Base-by-base conservation (phyloP, 2,329 filamentous ascomycete species). In the Beauveria bassiana region DNA sequence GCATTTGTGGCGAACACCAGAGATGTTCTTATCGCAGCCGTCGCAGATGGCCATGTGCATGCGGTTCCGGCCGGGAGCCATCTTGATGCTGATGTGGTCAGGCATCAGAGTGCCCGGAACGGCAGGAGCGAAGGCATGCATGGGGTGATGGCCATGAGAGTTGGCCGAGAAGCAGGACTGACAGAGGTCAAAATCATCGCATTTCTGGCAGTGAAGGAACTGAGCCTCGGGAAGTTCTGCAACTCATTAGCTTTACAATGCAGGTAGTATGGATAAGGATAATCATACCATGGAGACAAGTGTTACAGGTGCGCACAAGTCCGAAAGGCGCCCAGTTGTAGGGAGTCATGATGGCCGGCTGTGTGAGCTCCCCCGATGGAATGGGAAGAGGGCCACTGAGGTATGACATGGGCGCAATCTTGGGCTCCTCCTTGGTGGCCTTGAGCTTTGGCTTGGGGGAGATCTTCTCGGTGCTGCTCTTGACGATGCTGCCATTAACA, bases 1-100 rank as follows among this genome's bases (percentile, higher is more conserved):
- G 74, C 95, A 99, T 82, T 99, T 99, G 84, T 98, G 89, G 68
- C 95, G 93, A 62, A 96, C 82, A 68, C 95, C 96, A 68, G 83
- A 81, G 69, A 99, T 95, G 73, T 86, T 86, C 81, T 87, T 88
- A 69, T 98, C 90, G 73, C 96, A 99, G 46, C 91, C 91, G 78
- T 99, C 95, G 71, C 95, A 99, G 66, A 97, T 87, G 64, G 96
- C 95, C 63, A 90, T 86, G 77, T 99, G 95, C 64, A 83, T 80
- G 69, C 87, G 82, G 73, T 91, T 90, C 64, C 93, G 90, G 66
- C 95, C 93, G 42, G 93, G 85, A 42, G 81, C 80, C 71, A 96
- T 87, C 67, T 90, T 87, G 64, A 81, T 80, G 65, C 83, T 78
- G 63, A 93, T 84, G 60, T 86, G 70, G 34, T 79, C 72, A 59